A percentile compares a stretch with the other conserved stretches of the same genome.
Conservation (phyloP, 1,139 yeast genomes). For the Candida glucosophila region DNA sequence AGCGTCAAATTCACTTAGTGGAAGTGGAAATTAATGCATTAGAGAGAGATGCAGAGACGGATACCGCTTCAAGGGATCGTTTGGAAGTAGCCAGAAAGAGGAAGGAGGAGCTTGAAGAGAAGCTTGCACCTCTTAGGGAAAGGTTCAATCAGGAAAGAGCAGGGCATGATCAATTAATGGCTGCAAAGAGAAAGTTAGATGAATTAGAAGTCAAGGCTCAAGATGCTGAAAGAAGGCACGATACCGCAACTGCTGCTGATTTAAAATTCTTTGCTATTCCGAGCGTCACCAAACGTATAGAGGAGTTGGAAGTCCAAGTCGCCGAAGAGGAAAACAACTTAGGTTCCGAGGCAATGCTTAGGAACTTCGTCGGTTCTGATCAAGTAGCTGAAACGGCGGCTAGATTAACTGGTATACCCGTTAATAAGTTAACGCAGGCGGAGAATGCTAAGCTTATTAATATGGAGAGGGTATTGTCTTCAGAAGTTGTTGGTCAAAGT, state of each 20-base stretch:
- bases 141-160: constrained; percentile 81
- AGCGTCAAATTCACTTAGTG: constrained; percentile 81
- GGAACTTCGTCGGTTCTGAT: constrained; percentile 86
- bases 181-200: constrained; percentile 83
- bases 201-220: constrained; percentile 87
- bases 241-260: constrained; percentile 92
- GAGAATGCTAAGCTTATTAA: constrained; percentile 88
- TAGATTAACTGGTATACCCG: constrained; percentile 96
- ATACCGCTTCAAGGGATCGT: constrained; percentile 78
- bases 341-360: constrained; percentile 58
- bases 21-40: constrained; percentile 96
- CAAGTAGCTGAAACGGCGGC: constrained; percentile 97
- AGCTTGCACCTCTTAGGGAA: constrained; percentile 77
- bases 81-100: constrained; percentile 68
- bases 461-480: constrained; percentile 82
- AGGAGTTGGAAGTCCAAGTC: constrained; percentile 62
- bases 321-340: constrained; percentile 62
- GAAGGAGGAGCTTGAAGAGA: constrained; percentile 79
- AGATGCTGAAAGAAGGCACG: constrained; percentile 96
- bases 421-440: constrained; percentile 88
- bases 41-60: constrained; percentile 93
- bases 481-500: constrained; percentile 88
- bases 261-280: constrained; percentile 96
- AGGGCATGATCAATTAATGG: constrained; percentile 84
- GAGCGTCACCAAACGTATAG: constrained; percentile 71